phyloP scores from a whole-genome alignment of 2,329 filamentous ascomycete species.

The Malbranchea zuffiana region DNA sequence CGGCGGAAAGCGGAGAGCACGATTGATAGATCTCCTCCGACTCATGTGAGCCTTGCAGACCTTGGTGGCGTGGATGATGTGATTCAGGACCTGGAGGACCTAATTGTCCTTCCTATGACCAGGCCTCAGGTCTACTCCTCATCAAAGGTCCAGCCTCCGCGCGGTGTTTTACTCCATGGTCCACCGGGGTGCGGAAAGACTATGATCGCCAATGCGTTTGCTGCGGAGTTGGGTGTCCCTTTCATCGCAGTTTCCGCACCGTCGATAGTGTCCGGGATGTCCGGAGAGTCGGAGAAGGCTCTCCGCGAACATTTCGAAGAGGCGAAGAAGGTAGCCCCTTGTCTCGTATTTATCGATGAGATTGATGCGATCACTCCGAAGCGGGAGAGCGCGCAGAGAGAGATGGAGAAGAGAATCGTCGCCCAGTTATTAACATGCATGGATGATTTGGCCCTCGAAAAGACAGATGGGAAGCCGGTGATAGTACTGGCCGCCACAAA shows the following conservation, averaged over 20 bases:
- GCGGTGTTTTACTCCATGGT: conserved; percentile 68
- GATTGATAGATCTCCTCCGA: conserved; percentile 53
- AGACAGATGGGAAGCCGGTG: conserved; percentile 64
- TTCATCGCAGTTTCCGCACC: conserved; percentile 76
- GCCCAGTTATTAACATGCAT: conserved; percentile 76
- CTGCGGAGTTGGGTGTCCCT: conserved; percentile 61
- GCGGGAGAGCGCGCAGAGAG: conserved; percentile 67
- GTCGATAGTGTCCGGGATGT: conserved; percentile 75
- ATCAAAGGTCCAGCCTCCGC: conserved; percentile 57
- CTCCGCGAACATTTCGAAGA: conserved; percentile 78
- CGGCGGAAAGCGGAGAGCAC: conserved; percentile 49
- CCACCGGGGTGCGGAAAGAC: conserved; percentile 83
- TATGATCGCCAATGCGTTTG: conserved; percentile 68
- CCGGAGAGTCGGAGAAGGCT: conserved; percentile 79
- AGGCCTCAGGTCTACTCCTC: conserved; percentile 54
- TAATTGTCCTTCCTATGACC: conserved; percentile 62
- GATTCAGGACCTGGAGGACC: conserved; percentile 56
- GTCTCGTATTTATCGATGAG: conserved; percentile 82
- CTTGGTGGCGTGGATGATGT: conserved; percentile 67
- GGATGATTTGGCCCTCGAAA: conserved; percentile 64
- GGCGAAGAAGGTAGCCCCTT: conserved; percentile 74
- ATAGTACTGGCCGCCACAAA: conserved; percentile 89
- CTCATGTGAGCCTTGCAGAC: conserved; percentile 56
- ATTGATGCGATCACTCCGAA: conserved; percentile 87
- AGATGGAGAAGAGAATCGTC: conserved; percentile 83